Conservation (phyloP, 148 eudicot genomes). For the Rhododendron vialii region DNA sequence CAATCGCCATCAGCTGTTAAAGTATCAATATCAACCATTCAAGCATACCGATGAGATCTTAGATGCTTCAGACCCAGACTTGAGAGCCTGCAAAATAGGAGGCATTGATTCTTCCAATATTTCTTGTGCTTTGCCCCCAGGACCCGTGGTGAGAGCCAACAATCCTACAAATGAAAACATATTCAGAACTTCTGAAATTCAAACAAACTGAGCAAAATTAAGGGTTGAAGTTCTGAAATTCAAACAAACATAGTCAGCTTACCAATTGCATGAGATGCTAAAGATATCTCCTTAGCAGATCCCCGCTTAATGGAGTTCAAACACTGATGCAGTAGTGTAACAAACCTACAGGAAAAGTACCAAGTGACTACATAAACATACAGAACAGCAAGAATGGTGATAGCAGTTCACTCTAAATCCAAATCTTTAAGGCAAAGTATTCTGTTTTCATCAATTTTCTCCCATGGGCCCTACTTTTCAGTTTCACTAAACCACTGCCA, state of each 20-base stretch:
- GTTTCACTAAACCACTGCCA: neutral
- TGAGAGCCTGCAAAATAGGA: conserved; percentile 71
- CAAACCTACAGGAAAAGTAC: conserved; percentile 45
- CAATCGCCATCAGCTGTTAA: neutral
- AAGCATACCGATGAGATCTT: conserved; percentile 52
- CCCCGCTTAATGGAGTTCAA: conserved; percentile 72
- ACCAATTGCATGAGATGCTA: conserved; percentile 62
- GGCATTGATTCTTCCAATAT: conserved; percentile 64
- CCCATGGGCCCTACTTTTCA: neutral
- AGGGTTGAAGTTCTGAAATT: neutral
- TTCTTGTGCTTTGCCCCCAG: conserved; percentile 72
- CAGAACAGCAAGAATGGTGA: neutral
- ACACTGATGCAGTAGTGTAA: conserved; percentile 73
- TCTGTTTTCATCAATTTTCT: neutral
- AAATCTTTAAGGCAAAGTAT: neutral
- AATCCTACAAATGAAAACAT: conserved; percentile 41
- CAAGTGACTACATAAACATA: neutral
- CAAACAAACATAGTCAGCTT: neutral
- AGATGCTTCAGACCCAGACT: conserved; percentile 56
- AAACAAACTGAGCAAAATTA: neutral
- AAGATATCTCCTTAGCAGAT: conserved; percentile 67
- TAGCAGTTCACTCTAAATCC: neutral
- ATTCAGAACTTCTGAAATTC: conserved; percentile 4
- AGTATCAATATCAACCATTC: conserved; percentile 15
- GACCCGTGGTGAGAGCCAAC: conserved; percentile 74